A percentile compares a stretch with the other conserved stretches of the same genome.
Evolutionary conservation across 148 eudicot species (phyloP).

Genomic region (Persicaria maculosa): DNA sequence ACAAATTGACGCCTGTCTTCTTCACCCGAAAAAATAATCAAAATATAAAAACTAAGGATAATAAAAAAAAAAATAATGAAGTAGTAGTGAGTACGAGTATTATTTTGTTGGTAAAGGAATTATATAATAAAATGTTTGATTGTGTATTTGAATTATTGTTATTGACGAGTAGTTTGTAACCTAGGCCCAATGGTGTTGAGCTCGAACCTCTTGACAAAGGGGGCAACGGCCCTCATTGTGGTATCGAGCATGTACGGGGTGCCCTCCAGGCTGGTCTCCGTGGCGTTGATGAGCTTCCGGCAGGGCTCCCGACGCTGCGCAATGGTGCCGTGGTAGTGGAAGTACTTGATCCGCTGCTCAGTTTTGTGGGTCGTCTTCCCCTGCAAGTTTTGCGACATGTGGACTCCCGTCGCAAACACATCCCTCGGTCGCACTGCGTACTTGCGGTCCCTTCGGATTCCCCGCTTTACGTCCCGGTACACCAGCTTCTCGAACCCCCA

Average conservation of each 20-base stretch:
- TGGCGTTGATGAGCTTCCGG: conserved; percentile 34
- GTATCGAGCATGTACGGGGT: conserved; percentile 47
- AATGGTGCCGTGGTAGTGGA: conserved; percentile 70
- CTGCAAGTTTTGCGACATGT: conserved; percentile 46
- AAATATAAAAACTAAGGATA: neutral
- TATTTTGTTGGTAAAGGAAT: neutral
- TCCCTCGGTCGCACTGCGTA: conserved; percentile 68
- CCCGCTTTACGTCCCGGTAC: conserved; percentile 49
- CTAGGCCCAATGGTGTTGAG: conserved; percentile 42
- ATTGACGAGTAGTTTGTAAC: conserved; percentile 47
- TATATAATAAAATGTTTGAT: neutral
- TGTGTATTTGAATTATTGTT: neutral
- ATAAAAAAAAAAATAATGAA: neutral
- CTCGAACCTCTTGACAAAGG: conserved; percentile 51
- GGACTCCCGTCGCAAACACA: conserved; percentile 75
- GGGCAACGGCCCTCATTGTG: conserved; percentile 35
- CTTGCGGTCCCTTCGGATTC: conserved; percentile 57
- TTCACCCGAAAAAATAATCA: neutral
- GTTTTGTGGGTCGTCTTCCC: conserved; percentile 49
- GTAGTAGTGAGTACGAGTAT: no score
- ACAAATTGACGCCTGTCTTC: neutral
- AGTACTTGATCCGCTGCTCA: conserved; percentile 42
- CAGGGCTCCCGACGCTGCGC: conserved; percentile 56
- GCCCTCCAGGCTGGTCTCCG: conserved; percentile 23
- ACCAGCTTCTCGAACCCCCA: conserved; percentile 93